Percentiles rank a stretch among this genome's conserved stretches.
These are phyloP conservation scores for Achaetomium macrosporum DNA, from an alignment of 2,329 filamentous ascomycete species.

Conservation along the genomic window DNA sequence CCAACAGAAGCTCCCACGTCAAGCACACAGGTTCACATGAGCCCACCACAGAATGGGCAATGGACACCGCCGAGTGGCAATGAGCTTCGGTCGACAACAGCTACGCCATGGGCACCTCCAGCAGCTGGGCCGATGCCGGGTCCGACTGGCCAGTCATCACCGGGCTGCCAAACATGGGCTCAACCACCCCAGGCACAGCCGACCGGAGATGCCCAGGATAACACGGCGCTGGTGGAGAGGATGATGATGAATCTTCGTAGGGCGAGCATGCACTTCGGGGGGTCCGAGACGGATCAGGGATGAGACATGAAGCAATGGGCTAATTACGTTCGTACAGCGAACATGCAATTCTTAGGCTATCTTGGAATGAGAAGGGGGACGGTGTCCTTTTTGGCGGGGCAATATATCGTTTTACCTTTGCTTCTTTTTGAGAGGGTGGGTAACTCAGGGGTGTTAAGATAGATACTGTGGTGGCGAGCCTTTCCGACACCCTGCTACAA, in stretches of 20 bases:
- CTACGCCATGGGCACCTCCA: no score
- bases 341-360: no score
- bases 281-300: not conserved
- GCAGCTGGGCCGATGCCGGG: no score
- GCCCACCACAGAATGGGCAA: not conserved
- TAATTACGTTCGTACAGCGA: no score
- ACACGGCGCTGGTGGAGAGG: slow-evolving; percentile 45
- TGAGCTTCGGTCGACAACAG: not conserved
- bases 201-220: slow-evolving; percentile 26
- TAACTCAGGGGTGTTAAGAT: no score
- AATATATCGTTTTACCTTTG: no score
- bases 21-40: no score
- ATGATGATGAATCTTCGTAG: slow-evolving; percentile 48
- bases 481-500: no score
- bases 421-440: no score
- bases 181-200: not conserved
- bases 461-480: no score
- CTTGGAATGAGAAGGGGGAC: no score
- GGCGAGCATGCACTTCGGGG: slow-evolving; percentile 27
- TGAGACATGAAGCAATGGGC: not conserved
- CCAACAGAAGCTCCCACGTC: not conserved
- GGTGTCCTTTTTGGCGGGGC: no score
- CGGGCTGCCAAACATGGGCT: not conserved
- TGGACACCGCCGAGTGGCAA: not conserved
- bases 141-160: not conserved